Conservation (phyloP, 202 grass and related monocot species). For the Elaeis oleifera region DNA sequence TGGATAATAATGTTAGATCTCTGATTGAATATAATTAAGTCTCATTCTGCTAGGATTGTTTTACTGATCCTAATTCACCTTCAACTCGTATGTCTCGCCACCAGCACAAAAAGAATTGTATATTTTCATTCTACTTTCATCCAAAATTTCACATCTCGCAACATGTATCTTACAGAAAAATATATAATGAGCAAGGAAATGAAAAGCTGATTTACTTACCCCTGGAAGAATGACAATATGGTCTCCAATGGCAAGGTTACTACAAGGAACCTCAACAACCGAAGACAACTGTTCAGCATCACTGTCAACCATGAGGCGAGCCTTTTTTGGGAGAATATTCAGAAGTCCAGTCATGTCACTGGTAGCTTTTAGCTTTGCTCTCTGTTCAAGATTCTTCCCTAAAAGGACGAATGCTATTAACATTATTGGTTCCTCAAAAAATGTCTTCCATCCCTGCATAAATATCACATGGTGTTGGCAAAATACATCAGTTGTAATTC, state of each 20-base stretch:
- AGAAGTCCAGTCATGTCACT: slow-evolving; percentile 98
- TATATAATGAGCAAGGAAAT: not conserved
- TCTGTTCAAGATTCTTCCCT: slow-evolving; percentile 93
- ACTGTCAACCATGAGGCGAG: slow-evolving; percentile 59
- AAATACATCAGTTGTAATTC: slow-evolving; percentile 1
- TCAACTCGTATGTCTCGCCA: too few relatives aligned
- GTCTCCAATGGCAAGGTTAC: slow-evolving; percentile 76
- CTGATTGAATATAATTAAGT: too few relatives aligned
- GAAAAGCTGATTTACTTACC: slow-evolving; percentile 38
- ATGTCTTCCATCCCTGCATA: slow-evolving; percentile 93
- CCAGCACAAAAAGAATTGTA: too few relatives aligned
- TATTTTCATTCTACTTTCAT: too few relatives aligned
- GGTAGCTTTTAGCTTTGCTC: slow-evolving; percentile 85
- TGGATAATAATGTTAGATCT: too few relatives aligned
- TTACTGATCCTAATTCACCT: too few relatives aligned
- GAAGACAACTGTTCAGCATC: slow-evolving; percentile 53
- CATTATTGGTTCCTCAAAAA: slow-evolving; percentile 98
- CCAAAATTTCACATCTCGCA: too few relatives aligned
- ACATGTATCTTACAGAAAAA: too few relatives aligned
- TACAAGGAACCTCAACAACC: slow-evolving; percentile 79
- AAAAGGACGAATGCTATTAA: slow-evolving; percentile 96
- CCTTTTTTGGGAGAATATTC: slow-evolving; percentile 84
- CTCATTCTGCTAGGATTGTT: too few relatives aligned
- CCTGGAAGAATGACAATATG: slow-evolving; percentile 70
- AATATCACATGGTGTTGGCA: slow-evolving; percentile 29